Percentiles rank a stretch among this genome's conserved stretches.
phyloP scores from a whole-genome alignment of 2,329 filamentous ascomycete genomes.

The Colletotrichum tofieldiae region DNA sequence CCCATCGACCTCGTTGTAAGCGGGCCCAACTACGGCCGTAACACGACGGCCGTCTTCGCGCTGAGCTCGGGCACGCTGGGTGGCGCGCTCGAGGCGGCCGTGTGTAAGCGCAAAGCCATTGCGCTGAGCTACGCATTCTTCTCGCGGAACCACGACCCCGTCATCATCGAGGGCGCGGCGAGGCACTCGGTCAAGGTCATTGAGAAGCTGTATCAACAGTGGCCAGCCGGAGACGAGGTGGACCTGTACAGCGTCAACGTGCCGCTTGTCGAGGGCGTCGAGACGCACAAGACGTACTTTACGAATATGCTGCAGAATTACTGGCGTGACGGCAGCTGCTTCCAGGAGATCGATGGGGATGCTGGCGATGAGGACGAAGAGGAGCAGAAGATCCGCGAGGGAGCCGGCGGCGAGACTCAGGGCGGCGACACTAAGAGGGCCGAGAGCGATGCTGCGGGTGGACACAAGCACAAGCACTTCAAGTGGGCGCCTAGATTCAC shows the following conservation, averaged over 20 bases:
- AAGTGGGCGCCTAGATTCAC: constrained; percentile 93
- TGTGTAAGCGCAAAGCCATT: constrained; percentile 79
- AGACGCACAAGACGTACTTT: constrained; percentile 81
- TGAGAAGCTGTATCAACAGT: constrained; percentile 83
- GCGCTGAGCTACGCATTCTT: constrained; percentile 95
- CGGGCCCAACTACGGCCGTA: constrained; percentile 87
- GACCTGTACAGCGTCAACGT: constrained; percentile 96
- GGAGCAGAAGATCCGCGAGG: constrained; percentile 81
- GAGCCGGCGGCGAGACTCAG: constrained; percentile 64
- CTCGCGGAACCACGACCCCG: constrained; percentile 84
- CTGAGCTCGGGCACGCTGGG: constrained; percentile 85
- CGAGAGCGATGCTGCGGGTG: constrained; percentile 53
- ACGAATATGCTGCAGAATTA: constrained; percentile 92
- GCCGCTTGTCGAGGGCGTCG: constrained; percentile 84
- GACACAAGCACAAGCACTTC: constrained; percentile 87
- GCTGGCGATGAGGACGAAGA: constrained; percentile 77
- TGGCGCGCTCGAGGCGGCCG: constrained; percentile 82
- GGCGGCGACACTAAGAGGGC: constrained; percentile 43
- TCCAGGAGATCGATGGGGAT: constrained; percentile 82
- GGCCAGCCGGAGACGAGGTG: constrained; percentile 75
- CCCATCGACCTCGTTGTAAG: constrained; percentile 84
- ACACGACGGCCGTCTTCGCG: constrained; percentile 85
- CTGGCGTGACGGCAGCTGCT: constrained; percentile 89
- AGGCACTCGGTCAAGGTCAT: constrained; percentile 83
- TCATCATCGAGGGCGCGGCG: constrained; percentile 84